These are phyloP conservation scores for Globisporangium parvum DNA, from an alignment of 352 stramenopile species.

Conservation along the genomic window DNA sequence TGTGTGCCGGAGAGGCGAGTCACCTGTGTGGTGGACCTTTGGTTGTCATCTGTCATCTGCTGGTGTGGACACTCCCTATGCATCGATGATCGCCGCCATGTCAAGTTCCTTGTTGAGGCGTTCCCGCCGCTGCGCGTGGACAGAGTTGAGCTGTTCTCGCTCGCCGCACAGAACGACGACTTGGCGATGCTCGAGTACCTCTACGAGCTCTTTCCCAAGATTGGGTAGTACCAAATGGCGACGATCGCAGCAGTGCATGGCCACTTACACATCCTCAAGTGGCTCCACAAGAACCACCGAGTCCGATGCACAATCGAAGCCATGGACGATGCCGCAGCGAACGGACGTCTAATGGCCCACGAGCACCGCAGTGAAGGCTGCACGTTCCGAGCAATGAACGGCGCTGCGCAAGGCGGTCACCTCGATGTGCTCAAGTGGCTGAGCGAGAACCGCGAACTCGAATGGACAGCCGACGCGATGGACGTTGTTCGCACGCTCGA, in stretches of 20 bases:
- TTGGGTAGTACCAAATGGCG: constrained; percentile 7
- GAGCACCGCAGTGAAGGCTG: not conserved
- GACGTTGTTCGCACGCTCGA: not conserved
- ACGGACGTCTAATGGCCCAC: constrained; percentile 2
- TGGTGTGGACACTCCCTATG: too few species aligned
- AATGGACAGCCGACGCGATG: constrained; percentile 6
- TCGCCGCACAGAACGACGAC: constrained; percentile 6
- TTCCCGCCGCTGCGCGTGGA: too few species aligned
- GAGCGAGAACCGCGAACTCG: not conserved
- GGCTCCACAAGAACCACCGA: constrained; percentile 1
- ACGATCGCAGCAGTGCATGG: constrained; percentile 4
- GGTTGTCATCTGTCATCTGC: too few species aligned
- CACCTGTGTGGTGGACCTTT: too few species aligned
- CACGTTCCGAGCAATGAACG: not conserved
- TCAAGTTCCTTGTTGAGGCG: not conserved
- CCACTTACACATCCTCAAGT: constrained; percentile 1
- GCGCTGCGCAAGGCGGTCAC: not conserved
- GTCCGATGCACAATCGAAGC: constrained; percentile 15
- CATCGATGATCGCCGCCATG: too few species aligned
- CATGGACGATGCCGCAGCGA: constrained; percentile 3
- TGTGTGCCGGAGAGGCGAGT: too few species aligned
- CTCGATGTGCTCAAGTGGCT: constrained; percentile 6
- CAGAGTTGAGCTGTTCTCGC: not conserved
- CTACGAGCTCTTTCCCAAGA: constrained; percentile 1
- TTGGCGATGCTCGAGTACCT: constrained; percentile 5